Evolutionary conservation across 2,329 filamentous ascomycete genomes (phyloP), one percentile per base, ranked within the genome.

Genomic region (Stachybotrys elegans): DNA sequence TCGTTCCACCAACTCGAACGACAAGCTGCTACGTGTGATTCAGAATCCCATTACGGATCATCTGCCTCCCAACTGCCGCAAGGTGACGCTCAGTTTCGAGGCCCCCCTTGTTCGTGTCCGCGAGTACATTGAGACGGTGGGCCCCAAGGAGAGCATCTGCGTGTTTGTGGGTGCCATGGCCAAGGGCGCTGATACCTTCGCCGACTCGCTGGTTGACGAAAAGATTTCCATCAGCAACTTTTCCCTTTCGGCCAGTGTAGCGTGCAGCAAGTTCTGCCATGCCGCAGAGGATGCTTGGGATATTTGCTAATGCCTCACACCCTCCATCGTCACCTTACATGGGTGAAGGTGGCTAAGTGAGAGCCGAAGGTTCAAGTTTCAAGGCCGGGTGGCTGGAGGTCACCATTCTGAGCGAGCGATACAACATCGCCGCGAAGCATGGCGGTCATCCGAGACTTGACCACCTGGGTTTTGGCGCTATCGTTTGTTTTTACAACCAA

Each of bases 221-320:
- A 88, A 94, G 60, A 97, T 98, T 62, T 89, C 87, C 57, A 97
- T 98, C 71, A 97, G 92, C 76, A 95, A 96, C 68, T 98, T 88
- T 77, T 95, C 91, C 61, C 77, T 98, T 51, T 95, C 89, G 60
- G 93, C 93, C 49, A 97, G 92, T 72, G 93, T 98, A 50, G 92
- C 93, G 35, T 98, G 93, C 78, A 96, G 92, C 81, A 98, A 97
- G 69, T 97, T 98, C 75, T 97, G 93, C 69, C 93, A 98, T 68
- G 93, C 92, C 32, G 92, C 91, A 35, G 93, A 98, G 70, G 93
- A 98, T 66, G 85, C 86, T 27, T 98, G 93, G 93, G 83, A 88
- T 61, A 87, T 98, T 56, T 79, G 96, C 59, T 98, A 83, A 76
- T n/a, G n/a, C n/a, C n/a, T n/a, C n/a, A n/a, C 4, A 46, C 47